phyloP scores from a whole-genome alignment of 2,329 filamentous ascomycete species.

The Exophiala mesophila region DNA sequence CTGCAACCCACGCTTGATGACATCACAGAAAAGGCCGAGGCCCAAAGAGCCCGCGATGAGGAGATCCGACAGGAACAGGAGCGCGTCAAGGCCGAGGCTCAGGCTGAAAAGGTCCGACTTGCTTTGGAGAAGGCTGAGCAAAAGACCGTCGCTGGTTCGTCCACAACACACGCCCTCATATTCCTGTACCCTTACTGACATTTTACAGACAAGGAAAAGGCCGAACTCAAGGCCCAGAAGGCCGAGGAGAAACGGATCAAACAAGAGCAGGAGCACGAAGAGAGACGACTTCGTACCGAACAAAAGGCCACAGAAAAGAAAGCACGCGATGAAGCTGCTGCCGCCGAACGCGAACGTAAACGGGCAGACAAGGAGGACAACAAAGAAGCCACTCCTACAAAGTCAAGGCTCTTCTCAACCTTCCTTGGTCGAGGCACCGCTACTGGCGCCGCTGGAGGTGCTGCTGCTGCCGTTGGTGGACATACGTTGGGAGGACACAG shows the following conservation, averaged over 20 bases:
- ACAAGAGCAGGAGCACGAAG: constrained; percentile 21
- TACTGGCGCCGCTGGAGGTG: constrained; percentile 8
- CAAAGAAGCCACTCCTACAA: constrained; percentile 12
- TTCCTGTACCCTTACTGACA: constrained; percentile 14
- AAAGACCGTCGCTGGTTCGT: constrained; percentile 42
- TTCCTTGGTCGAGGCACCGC: constrained; percentile 15
- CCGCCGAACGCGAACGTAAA: constrained; percentile 12
- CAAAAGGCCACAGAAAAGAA: constrained; percentile 23
- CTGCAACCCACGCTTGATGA: constrained; percentile 82
- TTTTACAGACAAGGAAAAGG: constrained; percentile 21
- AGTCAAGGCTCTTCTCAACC: constrained; percentile 11
- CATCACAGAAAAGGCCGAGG: constrained; percentile 72
- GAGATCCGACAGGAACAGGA: constrained; percentile 61
- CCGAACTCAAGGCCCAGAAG: constrained; percentile 20
- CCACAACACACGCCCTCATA: too few species aligned
- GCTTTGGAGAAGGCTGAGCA: constrained; percentile 34
- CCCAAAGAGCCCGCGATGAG: constrained; percentile 62
- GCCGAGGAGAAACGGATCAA: constrained; percentile 23
- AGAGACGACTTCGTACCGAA: constrained; percentile 15
- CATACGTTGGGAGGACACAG: too few species aligned
- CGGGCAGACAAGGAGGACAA: constrained; percentile 22
- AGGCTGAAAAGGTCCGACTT: constrained; percentile 36
- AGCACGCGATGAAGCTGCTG: constrained; percentile 15
- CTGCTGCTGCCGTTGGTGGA: constrained; percentile 8
- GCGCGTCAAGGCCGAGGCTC: constrained; percentile 57